Evolutionary conservation across 306 rosid species (phyloP).

Genomic region (Luffa acutangula): DNA sequence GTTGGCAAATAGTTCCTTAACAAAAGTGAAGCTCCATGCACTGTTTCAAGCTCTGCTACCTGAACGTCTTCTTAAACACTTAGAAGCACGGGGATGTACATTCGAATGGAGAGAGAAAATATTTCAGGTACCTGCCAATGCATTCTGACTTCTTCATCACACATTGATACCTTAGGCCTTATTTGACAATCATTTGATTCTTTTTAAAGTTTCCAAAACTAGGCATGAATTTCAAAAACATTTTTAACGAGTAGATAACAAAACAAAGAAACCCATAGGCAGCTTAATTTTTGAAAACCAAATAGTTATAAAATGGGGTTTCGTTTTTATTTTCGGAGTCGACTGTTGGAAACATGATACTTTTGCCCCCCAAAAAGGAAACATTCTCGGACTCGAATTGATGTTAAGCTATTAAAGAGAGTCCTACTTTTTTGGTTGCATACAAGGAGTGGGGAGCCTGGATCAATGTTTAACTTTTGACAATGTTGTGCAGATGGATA

Average conservation of each 20-base stretch:
- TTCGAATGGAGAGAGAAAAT: conserved; percentile 86
- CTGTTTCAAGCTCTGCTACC: conserved; percentile 51
- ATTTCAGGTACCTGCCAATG: conserved; percentile 45
- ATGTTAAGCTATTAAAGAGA: neutral
- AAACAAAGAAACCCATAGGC: too few relatives aligned
- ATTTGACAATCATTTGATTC: too few relatives aligned
- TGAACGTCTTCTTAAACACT: conserved; percentile 42
- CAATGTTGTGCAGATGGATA: neutral
- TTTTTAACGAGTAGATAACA: too few relatives aligned
- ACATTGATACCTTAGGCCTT: neutral
- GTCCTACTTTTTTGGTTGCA: neutral
- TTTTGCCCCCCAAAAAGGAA: neutral
- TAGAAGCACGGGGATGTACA: conserved; percentile 75
- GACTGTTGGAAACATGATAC: neutral
- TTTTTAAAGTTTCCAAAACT: too few relatives aligned
- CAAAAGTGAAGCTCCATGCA: conserved; percentile 81
- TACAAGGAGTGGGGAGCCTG: neutral
- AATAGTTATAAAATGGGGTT: too few relatives aligned
- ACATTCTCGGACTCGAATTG: neutral
- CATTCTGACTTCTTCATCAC: neutral
- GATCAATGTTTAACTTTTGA: neutral
- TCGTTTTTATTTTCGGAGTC: neutral
- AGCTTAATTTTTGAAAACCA: too few relatives aligned
- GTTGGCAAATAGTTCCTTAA: conserved; percentile 55
- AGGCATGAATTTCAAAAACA: too few relatives aligned